Evolutionary conservation across 2,329 filamentous ascomycete genomes (phyloP).

Genomic region (Epichloe uncinata): DNA sequence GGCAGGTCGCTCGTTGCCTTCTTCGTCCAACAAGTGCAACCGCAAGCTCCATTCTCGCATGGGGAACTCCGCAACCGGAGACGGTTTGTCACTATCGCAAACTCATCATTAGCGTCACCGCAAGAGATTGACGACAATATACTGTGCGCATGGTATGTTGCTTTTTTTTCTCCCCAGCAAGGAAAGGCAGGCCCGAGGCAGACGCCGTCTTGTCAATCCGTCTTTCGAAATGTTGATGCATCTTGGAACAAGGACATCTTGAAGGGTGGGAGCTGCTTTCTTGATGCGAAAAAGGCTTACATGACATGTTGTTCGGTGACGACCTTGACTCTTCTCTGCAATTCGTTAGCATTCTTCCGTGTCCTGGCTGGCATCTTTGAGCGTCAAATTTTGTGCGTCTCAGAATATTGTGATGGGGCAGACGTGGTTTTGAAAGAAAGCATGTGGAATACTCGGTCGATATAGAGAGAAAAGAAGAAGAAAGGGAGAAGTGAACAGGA

Average conservation of each 20-base stretch:
- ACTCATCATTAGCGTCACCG: slow-evolving; percentile 4
- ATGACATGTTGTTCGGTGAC: slow-evolving; percentile 83
- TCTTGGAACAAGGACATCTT: not conserved
- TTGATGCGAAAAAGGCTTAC: slow-evolving; percentile 36
- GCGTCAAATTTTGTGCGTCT: slow-evolving; percentile 4
- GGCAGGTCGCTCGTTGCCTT: slow-evolving; percentile 71
- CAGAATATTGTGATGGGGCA: not conserved
- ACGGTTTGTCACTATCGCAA: slow-evolving; percentile 55
- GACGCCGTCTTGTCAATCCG: not conserved
- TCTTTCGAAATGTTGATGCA: not conserved
- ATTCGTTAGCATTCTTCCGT: slow-evolving; percentile 14
- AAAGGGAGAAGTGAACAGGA: slow-evolving; percentile 6
- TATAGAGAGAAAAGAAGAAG: not conserved
- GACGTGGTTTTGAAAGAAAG: not conserved
- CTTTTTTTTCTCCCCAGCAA: not conserved
- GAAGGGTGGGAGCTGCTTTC: not conserved
- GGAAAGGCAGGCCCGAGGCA: not conserved
- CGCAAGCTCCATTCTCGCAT: slow-evolving; percentile 88
- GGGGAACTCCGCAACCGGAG: slow-evolving; percentile 74
- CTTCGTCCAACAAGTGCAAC: slow-evolving; percentile 71
- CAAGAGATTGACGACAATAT: not conserved
- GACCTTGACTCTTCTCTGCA: slow-evolving; percentile 82
- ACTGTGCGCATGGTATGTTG: not conserved
- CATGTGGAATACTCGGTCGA: not conserved
- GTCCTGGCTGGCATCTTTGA: slow-evolving; percentile 5